Evolutionary conservation across 148 eudicot genomes (phyloP), one percentile per base, ranked within the genome.

Genomic region (Rhododendron mucronatum): DNA sequence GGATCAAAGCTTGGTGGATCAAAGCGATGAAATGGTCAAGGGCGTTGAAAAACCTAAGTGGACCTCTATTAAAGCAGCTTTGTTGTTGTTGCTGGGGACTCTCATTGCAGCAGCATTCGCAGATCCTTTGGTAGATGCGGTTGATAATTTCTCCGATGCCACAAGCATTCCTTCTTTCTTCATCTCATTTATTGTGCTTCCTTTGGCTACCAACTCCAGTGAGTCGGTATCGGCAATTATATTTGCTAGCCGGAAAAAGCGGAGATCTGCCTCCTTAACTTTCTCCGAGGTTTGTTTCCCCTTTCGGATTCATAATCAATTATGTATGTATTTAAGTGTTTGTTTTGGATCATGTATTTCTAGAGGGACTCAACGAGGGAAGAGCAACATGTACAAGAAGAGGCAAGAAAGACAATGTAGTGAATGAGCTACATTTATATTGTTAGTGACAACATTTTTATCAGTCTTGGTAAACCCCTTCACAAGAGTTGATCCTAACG

Each of bases 81-180:
- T 86, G 15, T 50, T 86, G 18, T 44, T 91, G 86, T n/a, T 91
- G 69, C 48, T 84, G 3, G 93, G 93, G 79, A 84, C 92, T 48
- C 82, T 45, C 11, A 82, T 91, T 47, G 93, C 92, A 47, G 93
- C 92, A 78, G 89, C 86, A 45, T 90, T 90, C 83, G 88, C 93
- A 30, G 89, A 91, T 90, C 93, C 93, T 50, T 78, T 91, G 88
- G 93, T 91, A 21, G 93, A 88, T 87, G 93, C 91, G 53, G 93
- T 91, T 35, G 84, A 88, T 77, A 86, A 91, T 83, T 92, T 92
- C 86, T 92, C 94, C 0, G 67, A 39, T 73, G 91, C 92, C 67
- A 89, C 94, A 28, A 83, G 86, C 86, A 92, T 90, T 30, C 94
- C 94, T 55, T 80, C 92, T 65, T 89, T 88, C 82, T 92, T 92